Evolutionary conservation across 441 rosid genomes (phyloP).

Genomic region (Daphne laureola): DNA sequence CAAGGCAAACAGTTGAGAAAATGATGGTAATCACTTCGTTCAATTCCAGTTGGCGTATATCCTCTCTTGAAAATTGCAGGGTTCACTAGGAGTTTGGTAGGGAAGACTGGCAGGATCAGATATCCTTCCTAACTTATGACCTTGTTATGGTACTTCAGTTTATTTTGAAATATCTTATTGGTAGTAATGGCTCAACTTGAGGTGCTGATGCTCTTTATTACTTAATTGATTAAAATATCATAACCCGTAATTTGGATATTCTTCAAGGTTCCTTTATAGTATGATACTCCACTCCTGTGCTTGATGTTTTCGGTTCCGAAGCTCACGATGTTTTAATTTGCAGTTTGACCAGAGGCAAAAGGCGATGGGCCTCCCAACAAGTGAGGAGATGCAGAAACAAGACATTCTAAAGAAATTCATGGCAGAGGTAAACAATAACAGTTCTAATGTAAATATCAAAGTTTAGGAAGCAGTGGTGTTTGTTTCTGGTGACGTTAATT

Average conservation of each 20-base stretch:
- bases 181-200: too few relatives aligned
- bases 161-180: too few relatives aligned
- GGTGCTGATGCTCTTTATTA: neutral
- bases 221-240: neutral
- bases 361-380: conserved; percentile 89
- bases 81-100: too few relatives aligned
- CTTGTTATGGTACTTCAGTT: neutral
- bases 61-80: neutral
- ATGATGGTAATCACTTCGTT: conserved; percentile 60
- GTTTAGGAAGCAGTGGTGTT: too few relatives aligned
- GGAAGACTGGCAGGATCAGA: too few relatives aligned
- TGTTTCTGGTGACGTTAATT: too few relatives aligned
- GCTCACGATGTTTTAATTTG: neutral
- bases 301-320: neutral
- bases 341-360: conserved; percentile 99
- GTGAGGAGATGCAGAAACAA: conserved; percentile 93
- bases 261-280: neutral
- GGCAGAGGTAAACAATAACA: conserved; percentile 50
- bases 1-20: conserved; percentile 84
- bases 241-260: too few relatives aligned
- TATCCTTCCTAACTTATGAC: neutral
- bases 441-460: too few relatives aligned
- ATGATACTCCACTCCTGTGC: neutral
- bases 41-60: conserved; percentile 1
- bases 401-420: conserved; percentile 88